Percentiles rank a stretch among this genome's conserved stretches.
phyloP scores from a whole-genome alignment of 176 grass and related monocot genomes.

The Triticum timopheevii region DNA sequence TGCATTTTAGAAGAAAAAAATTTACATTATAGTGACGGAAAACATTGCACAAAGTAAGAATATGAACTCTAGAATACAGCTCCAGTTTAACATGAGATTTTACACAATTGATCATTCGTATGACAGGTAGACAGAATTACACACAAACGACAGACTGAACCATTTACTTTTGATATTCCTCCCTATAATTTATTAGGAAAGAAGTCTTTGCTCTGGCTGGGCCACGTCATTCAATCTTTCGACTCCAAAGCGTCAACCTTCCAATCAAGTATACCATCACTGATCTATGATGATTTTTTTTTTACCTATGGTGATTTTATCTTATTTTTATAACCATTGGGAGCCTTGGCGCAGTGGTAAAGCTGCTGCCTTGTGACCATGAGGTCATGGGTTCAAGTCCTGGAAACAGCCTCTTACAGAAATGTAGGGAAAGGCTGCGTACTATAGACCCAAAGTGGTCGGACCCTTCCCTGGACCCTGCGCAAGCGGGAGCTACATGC shows the following conservation, averaged over 20 bases:
- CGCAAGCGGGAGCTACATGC: too few species aligned
- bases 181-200: not conserved
- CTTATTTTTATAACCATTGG: not conserved
- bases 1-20: not conserved
- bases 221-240: not conserved
- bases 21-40: not conserved
- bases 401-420: too few species aligned
- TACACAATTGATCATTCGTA: not conserved
- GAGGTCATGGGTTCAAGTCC: too few species aligned
- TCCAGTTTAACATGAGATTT: not conserved
- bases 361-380: too few species aligned
- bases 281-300: not conserved
- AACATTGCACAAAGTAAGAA: not conserved
- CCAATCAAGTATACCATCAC: not conserved
- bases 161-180: not conserved
- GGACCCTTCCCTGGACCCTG: too few species aligned
- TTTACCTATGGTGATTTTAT: not conserved
- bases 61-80: not conserved
- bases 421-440: too few species aligned
- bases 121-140: not conserved
- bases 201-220: not conserved
- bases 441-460: too few species aligned
- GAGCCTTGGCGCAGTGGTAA: too few species aligned
- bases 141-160: not conserved
- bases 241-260: not conserved